phyloP scores from a whole-genome alignment of 1,284 basidiomycete genomes.

The Sutorius eximius region DNA sequence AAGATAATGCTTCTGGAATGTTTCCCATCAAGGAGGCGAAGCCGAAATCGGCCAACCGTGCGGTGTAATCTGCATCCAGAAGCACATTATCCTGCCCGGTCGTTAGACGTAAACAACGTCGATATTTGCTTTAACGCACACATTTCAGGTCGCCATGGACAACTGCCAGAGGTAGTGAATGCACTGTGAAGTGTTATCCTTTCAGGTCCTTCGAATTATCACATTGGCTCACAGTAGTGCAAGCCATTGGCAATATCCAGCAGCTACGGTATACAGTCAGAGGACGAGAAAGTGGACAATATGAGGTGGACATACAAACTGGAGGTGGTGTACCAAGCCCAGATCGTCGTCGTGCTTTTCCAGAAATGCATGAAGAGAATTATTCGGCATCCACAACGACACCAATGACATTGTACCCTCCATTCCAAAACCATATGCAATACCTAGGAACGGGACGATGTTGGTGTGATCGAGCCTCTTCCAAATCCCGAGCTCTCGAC shows the following conservation, averaged over 20 bases:
- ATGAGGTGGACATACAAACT: slow-evolving; percentile 2
- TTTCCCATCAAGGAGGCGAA: slow-evolving; percentile 13
- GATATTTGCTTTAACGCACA: not conserved
- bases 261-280: not conserved
- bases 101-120: not conserved
- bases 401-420: slow-evolving; percentile 13
- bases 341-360: not conserved
- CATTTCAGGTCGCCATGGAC: slow-evolving; percentile 11
- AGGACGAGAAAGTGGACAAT: too few relatives aligned
- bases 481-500: slow-evolving; percentile 14
- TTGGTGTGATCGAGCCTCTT: slow-evolving; percentile 11
- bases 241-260: slow-evolving; percentile 14
- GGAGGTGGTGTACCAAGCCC: slow-evolving; percentile 2
- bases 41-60: slow-evolving; percentile 16
- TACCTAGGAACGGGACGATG: slow-evolving; percentile 18
- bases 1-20: slow-evolving; percentile 4
- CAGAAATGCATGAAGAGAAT: slow-evolving; percentile 9
- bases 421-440: slow-evolving; percentile 13
- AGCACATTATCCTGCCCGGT: slow-evolving; percentile 15
- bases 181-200: not conserved
- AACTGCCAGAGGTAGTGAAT: slow-evolving; percentile 10
- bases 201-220: not conserved
- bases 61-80: slow-evolving; percentile 4
- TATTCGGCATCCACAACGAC: slow-evolving; percentile 19
- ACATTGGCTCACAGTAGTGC: slow-evolving; percentile 6